These are phyloP conservation scores for Fusarium sp. DNA, from an alignment of 2,329 filamentous ascomycete species.

Conservation along the genomic window DNA sequence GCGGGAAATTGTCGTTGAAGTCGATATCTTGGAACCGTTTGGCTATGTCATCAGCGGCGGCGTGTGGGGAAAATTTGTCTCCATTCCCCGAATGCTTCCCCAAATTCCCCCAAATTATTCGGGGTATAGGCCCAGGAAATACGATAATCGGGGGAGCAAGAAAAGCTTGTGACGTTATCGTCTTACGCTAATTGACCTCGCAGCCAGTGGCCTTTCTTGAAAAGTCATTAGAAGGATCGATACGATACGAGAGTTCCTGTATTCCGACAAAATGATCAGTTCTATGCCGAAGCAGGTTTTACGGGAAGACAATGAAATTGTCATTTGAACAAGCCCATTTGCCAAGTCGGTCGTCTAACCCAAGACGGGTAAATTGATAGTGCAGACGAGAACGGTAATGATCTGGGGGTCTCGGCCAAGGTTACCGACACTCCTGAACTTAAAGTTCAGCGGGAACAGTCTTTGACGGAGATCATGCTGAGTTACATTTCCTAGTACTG, in stretches of 20 bases:
- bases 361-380: background rate
- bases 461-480: background rate
- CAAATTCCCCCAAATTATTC: conserved; percentile 30
- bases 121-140: conserved; percentile 22
- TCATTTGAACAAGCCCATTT: background rate
- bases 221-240: too few relatives aligned
- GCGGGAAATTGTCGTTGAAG: background rate
- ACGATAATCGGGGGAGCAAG: background rate
- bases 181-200: background rate
- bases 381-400: background rate
- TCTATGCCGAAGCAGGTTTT: background rate
- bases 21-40: background rate
- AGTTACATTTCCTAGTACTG: background rate
- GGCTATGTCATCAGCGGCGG: conserved; percentile 21
- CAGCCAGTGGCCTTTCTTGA: background rate
- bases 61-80: conserved; percentile 37
- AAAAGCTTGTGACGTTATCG: background rate
- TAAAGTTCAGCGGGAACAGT: background rate
- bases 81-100: conserved; percentile 25
- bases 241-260: background rate
- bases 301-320: background rate
- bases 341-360: conserved; percentile 7
- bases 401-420: background rate
- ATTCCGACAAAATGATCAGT: background rate
- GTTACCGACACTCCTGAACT: background rate